Evolutionary conservation across 2,329 filamentous ascomycete species (phyloP).

Genomic region (Tolypocladium tundrense): DNA sequence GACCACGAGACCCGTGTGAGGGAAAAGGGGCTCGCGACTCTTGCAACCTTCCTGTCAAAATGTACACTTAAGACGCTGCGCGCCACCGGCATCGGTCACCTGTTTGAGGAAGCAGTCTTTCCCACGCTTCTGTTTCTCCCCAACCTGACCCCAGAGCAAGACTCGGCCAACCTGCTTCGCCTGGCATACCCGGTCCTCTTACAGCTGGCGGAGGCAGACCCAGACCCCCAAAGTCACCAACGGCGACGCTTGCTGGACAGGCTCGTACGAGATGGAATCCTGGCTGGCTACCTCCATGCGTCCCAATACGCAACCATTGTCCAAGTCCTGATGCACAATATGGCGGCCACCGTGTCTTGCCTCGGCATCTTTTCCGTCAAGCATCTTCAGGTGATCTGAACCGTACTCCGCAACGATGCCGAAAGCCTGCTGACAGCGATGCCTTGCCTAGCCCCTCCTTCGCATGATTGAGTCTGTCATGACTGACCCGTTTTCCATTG

Average conservation of each 20-base stretch:
- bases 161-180: conserved; percentile 54
- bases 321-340: conserved; percentile 41
- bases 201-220: conserved; percentile 32
- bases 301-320: conserved; percentile 48
- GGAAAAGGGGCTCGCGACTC: conserved; percentile 42
- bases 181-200: conserved; percentile 59
- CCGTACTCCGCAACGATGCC: not conserved
- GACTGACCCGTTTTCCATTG: conserved; percentile 55
- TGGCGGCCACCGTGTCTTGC: conserved; percentile 37
- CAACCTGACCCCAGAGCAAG: conserved; percentile 60
- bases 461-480: conserved; percentile 56
- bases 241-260: conserved; percentile 37
- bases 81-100: conserved; percentile 52
- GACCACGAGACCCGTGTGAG: conserved; percentile 46
- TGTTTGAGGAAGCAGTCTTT: conserved; percentile 60
- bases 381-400: conserved; percentile 48
- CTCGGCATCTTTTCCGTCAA: conserved; percentile 55
- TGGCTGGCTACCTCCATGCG: conserved; percentile 46
- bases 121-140: conserved; percentile 71
- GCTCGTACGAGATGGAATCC: conserved; percentile 44
- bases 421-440: conserved; percentile 4
- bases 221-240: conserved; percentile 11
- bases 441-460: conserved; percentile 45
- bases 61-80: conserved; percentile 43
- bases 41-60: conserved; percentile 43